Evolutionary conservation across 805 yeast species (phyloP), one percentile per base, ranked within the genome.

Genomic region (Wickerhamomyces tratensis): DNA sequence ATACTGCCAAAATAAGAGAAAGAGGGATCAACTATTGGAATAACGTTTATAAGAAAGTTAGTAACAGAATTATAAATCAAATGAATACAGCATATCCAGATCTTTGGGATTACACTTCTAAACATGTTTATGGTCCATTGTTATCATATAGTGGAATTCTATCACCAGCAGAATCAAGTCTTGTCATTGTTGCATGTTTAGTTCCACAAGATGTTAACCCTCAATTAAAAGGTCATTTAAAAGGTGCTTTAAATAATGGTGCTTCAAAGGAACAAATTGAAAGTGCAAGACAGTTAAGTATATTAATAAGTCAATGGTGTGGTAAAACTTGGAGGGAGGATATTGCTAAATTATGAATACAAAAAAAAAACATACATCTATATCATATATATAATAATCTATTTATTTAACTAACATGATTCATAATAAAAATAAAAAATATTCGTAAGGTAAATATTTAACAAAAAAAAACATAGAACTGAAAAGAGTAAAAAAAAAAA

Each of bases 181-280:
- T 86, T 45, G 80, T 86, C 31, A 77, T 89, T 2, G 74, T 89
- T 14, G 80, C 94, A 1, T 72, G 91, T 46, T 69, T 89, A 49
- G 79, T 89, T 10, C 96, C 97, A 1, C 96, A 86, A 57, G 95
- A 89, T 59, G 96, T 89, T 10, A 86, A 85, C 50, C 95, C 96
- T 0, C 96, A 89, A 53, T 68, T 89, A 49, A 85, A 86, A 61
- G 97, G 97, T 0, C 97, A 89, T 57, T 68, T 89, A 46, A 76
- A 73, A 58, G 97, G 97, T 0, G 96, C 96, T 0, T 47, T 79
- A 40, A 87, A 86, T 53, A 74, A 78, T 29, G 96, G 96, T 0
- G 82, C 85, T 8, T 68, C 83, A 9, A 54, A 58, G 29, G 84
- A 79, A 41, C 83, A 82, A 45, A 66, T 87, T 30, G 66, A 68